phyloP scores from a whole-genome alignment of 2,329 filamentous ascomycete species.

The Alternaria sp. region DNA sequence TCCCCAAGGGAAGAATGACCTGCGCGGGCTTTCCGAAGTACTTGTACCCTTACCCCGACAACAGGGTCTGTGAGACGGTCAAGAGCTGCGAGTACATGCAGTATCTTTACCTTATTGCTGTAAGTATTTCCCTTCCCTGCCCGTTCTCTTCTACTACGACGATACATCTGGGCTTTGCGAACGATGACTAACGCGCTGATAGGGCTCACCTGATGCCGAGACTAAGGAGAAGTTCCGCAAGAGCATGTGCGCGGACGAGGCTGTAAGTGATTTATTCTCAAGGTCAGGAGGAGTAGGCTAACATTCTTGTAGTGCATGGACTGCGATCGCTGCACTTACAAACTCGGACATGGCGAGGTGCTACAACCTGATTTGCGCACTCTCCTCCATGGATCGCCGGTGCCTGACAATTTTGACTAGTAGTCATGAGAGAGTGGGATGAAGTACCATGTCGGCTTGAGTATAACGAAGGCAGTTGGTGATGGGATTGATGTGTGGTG shows the following conservation, averaged over 20 bases:
- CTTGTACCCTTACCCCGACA: background rate
- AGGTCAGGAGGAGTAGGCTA: background rate
- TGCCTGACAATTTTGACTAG: background rate
- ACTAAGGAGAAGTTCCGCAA: background rate
- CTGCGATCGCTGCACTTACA: slow-evolving; percentile 13
- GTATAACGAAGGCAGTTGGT: background rate
- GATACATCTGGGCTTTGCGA: background rate
- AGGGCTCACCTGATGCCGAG: background rate
- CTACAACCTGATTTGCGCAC: slow-evolving; percentile 2
- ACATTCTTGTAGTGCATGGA: slow-evolving; percentile 2
- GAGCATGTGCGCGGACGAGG: slow-evolving; percentile 3
- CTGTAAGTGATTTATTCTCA: background rate
- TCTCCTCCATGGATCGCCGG: background rate
- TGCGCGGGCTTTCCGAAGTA: background rate
- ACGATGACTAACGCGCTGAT: background rate
- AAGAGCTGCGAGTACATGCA: background rate
- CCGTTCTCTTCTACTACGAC: background rate
- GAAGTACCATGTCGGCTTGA: background rate
- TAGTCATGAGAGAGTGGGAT: background rate
- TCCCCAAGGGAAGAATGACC: background rate
- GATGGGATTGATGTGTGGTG: background rate
- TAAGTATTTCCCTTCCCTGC: background rate
- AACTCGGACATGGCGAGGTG: background rate
- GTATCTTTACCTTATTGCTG: background rate
- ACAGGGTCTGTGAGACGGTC: background rate